phyloP scores from a whole-genome alignment of 164 flowering plant genomes.

The Amborella trichopoda region DNA sequence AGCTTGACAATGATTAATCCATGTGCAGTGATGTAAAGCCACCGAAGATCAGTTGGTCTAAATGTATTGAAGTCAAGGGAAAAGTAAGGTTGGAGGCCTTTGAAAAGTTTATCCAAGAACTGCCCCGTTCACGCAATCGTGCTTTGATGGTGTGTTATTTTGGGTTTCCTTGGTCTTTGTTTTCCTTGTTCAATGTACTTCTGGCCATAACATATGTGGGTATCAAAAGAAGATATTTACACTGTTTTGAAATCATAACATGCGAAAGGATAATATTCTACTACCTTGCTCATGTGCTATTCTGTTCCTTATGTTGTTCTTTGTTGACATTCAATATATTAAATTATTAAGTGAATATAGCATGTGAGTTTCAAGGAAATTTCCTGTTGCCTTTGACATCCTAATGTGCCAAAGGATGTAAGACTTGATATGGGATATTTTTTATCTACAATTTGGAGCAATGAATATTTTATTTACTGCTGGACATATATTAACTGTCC shows the following conservation, averaged over 20 bases:
- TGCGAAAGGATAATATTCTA: too few relatives aligned
- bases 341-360: too few relatives aligned
- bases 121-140: slow-evolving; percentile 56
- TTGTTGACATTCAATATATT: neutral
- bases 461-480: too few relatives aligned
- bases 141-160: slow-evolving; percentile 37
- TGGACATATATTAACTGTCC: too few relatives aligned
- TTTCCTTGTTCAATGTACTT: neutral
- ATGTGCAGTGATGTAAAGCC: slow-evolving; percentile 46
- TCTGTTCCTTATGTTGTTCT: neutral
- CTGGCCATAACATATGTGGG: neutral
- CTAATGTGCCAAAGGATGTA: too few relatives aligned
- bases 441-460: too few relatives aligned
- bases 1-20: too few relatives aligned
- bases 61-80: slow-evolving; percentile 47
- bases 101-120: slow-evolving; percentile 53
- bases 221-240: neutral
- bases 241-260: neutral
- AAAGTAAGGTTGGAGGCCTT: slow-evolving; percentile 50
- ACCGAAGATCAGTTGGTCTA: slow-evolving; percentile 37
- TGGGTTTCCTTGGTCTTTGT: slow-evolving; percentile 1
- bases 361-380: too few relatives aligned
- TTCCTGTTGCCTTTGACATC: too few relatives aligned
- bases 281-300: too few relatives aligned
- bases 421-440: too few relatives aligned